Evolutionary conservation across 176 grass and related monocot genomes (phyloP).

Genomic region (Oryza coarctata): DNA sequence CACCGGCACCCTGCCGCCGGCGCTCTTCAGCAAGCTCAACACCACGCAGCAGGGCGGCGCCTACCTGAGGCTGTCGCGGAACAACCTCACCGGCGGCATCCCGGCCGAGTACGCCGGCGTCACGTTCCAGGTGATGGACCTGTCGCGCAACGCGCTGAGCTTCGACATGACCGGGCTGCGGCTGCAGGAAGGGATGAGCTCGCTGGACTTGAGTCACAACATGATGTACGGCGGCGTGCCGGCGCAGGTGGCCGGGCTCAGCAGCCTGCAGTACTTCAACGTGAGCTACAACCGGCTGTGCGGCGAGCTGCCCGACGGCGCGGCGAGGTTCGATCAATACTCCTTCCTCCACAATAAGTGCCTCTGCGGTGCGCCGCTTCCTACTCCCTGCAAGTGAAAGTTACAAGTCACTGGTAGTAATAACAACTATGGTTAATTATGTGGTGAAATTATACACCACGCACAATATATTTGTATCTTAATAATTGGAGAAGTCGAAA

Average conservation of each 20-base stretch:
- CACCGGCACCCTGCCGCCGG: slow-evolving; percentile 39
- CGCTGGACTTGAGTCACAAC: not conserved
- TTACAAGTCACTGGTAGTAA: too few species aligned
- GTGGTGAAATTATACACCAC: too few species aligned
- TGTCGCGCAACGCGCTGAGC: slow-evolving; percentile 18
- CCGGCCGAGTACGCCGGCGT: not conserved
- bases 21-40: slow-evolving; percentile 10
- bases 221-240: not conserved
- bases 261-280: slow-evolving; percentile 1
- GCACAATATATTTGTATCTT: too few species aligned
- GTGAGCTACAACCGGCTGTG: slow-evolving; percentile 38
- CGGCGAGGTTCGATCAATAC: not conserved
- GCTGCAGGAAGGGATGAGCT: not conserved
- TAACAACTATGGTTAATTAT: too few species aligned
- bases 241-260: not conserved
- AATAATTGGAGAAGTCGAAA: too few species aligned
- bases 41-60: not conserved
- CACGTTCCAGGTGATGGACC: slow-evolving; percentile 4
- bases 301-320: slow-evolving; percentile 30
- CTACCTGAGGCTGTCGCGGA: slow-evolving; percentile 44
- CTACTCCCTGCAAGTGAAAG: too few species aligned
- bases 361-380: slow-evolving; percentile 40
- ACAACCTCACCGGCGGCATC: slow-evolving; percentile 43
- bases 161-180: not conserved
- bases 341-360: slow-evolving; percentile 48